Evolutionary conservation across 2,329 filamentous ascomycete genomes (phyloP).

Genomic region (Clonostachys sp.): DNA sequence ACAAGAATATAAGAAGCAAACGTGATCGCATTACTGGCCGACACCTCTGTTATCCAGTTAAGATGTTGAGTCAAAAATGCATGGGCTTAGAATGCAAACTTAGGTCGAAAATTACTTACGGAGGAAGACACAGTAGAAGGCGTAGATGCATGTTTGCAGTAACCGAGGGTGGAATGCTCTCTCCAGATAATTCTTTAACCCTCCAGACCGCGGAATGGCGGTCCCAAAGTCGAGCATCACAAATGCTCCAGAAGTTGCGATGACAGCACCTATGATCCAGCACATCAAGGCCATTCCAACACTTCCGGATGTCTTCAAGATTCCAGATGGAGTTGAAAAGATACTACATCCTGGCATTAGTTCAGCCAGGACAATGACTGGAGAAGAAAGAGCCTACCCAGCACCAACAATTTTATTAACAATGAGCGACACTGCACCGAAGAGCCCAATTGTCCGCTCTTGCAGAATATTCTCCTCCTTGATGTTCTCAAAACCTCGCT

Average conservation of each 20-base stretch:
- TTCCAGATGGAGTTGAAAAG: conserved; percentile 13
- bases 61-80: too few relatives aligned
- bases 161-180: conserved; percentile 9
- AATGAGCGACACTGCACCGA: too few relatives aligned
- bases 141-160: conserved; percentile 13
- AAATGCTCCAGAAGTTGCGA: conserved; percentile 12
- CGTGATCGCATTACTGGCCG: too few relatives aligned
- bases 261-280: conserved; percentile 12
- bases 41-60: too few relatives aligned
- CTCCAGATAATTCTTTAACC: conserved; percentile 16
- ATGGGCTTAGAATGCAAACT: too few relatives aligned
- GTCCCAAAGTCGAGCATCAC: conserved; percentile 14
- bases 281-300: conserved; percentile 14
- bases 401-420: too few relatives aligned
- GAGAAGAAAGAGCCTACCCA: too few relatives aligned
- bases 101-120: conserved; percentile 1
- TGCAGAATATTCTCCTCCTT: too few relatives aligned
- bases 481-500: too few relatives aligned
- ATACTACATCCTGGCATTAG: conserved; percentile 5
- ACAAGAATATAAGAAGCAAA: too few relatives aligned
- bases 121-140: conserved; percentile 13
- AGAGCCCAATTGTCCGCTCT: too few relatives aligned
- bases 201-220: background rate
- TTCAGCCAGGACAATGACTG: too few relatives aligned
- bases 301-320: conserved; percentile 12